Percentiles rank a stretch among this genome's conserved stretches.
Evolutionary conservation across 2,329 filamentous ascomycete genomes (phyloP).

Genomic region (Fusarium floridanum): DNA sequence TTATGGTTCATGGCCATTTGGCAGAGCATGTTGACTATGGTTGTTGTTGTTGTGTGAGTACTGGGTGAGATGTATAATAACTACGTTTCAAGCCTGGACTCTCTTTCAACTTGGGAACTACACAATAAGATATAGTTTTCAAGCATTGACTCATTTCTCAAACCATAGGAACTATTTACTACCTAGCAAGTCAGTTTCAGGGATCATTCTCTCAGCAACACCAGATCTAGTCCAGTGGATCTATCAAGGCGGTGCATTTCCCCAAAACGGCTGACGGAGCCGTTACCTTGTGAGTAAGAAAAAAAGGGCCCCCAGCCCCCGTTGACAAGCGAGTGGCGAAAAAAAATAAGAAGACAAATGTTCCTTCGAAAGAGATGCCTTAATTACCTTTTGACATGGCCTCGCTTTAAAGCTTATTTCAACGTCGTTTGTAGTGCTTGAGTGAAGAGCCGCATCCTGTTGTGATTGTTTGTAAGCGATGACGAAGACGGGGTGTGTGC

Average conservation of each 20-base stretch:
- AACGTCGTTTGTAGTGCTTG: conserved; percentile 25
- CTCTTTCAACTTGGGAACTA: not conserved
- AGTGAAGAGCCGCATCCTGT: conserved; percentile 6
- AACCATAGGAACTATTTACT: not conserved
- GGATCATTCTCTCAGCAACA: not conserved
- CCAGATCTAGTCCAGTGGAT: not conserved
- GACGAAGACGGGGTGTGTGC: conserved; percentile 19
- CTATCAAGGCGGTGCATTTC: not conserved
- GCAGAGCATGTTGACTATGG: conserved; percentile 27
- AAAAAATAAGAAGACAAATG: not conserved
- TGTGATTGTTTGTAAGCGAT: conserved; percentile 27
- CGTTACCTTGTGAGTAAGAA: conserved; percentile 4
- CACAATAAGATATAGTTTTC: not conserved
- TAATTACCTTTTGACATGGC: not conserved
- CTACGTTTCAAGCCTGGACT: not conserved
- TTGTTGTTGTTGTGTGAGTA: not conserved
- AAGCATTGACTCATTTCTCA: not conserved
- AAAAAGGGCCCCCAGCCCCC: not conserved
- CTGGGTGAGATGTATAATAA: not conserved
- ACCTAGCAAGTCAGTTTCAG: not conserved
- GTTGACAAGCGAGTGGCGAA: conserved; percentile 13
- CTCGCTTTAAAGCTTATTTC: conserved; percentile 32
- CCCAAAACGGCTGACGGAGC: not conserved
- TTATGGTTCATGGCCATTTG: conserved; percentile 29
- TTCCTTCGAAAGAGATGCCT: not conserved